Percentiles rank a stretch among this genome's conserved stretches.
These are phyloP conservation scores for Apiosordaria backusii DNA, from an alignment of 495 filamentous ascomycete species.

Conservation along the genomic window DNA sequence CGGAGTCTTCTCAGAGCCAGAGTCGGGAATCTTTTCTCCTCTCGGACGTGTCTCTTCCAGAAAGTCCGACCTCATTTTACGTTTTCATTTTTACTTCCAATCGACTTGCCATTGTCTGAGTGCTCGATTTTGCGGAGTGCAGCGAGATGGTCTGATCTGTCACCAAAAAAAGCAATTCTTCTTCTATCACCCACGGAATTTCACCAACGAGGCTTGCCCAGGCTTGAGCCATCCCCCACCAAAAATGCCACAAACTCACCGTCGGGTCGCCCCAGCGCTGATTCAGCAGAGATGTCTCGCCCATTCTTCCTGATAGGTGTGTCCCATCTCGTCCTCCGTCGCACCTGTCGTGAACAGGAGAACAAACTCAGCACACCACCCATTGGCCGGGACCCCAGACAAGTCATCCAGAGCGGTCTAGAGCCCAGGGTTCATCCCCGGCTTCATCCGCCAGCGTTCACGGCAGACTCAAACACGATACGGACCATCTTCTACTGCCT, in stretches of 20 bases:
- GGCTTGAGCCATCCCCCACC: background rate
- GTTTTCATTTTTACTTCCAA: background rate
- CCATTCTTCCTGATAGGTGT: background rate
- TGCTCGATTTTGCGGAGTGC: background rate
- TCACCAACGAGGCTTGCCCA: background rate
- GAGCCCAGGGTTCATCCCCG: conserved; percentile 6
- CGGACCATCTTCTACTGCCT: background rate
- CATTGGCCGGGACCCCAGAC: background rate
- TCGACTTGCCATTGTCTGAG: background rate
- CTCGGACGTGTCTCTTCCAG: background rate
- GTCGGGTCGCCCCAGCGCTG: background rate
- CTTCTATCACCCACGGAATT: too few relatives aligned
- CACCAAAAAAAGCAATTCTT: background rate
- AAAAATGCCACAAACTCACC: background rate
- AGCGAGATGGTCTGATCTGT: background rate
- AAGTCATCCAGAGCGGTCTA: conserved; percentile 1
- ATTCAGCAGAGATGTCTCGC: background rate
- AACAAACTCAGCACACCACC: background rate
- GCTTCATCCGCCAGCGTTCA: too few relatives aligned
- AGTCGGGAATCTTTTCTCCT: background rate
- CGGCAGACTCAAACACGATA: too few relatives aligned
- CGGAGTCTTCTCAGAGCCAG: too few relatives aligned
- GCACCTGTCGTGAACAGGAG: background rate
- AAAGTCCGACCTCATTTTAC: background rate
- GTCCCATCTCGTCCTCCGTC: background rate